These are phyloP conservation scores for Terana coerulea DNA, from an alignment of 768 basidiomycete genomes.

Conservation along the genomic window DNA sequence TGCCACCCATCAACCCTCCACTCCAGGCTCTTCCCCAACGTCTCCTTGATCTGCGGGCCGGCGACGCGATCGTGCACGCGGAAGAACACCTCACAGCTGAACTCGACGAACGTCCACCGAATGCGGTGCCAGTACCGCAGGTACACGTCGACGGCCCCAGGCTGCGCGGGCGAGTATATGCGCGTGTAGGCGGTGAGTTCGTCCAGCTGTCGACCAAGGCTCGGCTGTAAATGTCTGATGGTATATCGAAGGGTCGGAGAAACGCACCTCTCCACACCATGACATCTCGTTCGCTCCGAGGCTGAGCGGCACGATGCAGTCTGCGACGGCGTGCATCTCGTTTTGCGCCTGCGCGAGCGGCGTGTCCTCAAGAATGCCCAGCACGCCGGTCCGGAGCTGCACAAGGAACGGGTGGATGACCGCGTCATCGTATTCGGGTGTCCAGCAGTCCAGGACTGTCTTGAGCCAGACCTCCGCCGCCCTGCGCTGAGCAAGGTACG, in stretches of 20 bases:
- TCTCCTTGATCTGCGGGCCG: background rate
- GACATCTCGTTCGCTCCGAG: background rate
- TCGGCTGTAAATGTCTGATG: background rate
- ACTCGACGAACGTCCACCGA: conserved; percentile 6
- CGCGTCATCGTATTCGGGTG: background rate
- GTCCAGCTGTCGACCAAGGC: background rate
- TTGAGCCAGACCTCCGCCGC: background rate
- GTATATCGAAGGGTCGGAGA: background rate
- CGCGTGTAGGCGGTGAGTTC: conserved; percentile 1
- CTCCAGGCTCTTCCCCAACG: background rate
- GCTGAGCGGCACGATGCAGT: background rate
- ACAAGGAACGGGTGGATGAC: background rate
- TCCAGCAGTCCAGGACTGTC: background rate
- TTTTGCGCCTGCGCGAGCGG: background rate
- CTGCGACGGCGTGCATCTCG: conserved; percentile 5
- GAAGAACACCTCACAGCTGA: conserved; percentile 3
- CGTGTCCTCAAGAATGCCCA: background rate
- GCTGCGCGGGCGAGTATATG: conserved; percentile 5
- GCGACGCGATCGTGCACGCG: conserved; percentile 2
- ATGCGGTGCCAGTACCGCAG: conserved; percentile 1
- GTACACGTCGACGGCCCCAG: conserved; percentile 8
- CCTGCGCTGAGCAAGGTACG: conserved; percentile 1
- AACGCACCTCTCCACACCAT: background rate
- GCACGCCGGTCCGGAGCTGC: conserved; percentile 1
- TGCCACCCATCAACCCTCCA: too few relatives aligned